Evolutionary conservation across 345 rosid species (phyloP).

Genomic region (Linum lewisii): DNA sequence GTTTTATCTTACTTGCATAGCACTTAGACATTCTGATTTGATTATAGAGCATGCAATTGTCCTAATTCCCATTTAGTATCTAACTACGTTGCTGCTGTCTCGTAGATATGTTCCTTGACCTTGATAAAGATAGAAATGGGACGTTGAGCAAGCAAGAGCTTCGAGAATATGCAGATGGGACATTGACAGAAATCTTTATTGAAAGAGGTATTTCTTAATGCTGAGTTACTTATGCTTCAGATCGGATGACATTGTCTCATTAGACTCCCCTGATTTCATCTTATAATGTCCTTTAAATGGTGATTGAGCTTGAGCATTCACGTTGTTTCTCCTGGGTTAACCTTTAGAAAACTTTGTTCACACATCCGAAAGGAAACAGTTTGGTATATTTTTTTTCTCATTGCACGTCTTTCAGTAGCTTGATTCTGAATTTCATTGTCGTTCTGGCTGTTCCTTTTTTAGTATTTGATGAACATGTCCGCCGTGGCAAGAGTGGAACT

Average conservation of each 20-base stretch:
- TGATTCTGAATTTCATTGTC: conserved; percentile 6
- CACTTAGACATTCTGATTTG: conserved; percentile 1
- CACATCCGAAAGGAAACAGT: background rate
- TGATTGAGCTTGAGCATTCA: background rate
- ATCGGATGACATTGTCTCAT: background rate
- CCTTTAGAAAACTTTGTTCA: background rate
- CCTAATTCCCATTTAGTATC: background rate
- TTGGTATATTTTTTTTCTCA: background rate
- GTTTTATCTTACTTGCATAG: no score
- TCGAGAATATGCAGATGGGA: conserved; percentile 91
- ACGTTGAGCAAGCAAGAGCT: conserved; percentile 95
- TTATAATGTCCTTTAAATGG: background rate
- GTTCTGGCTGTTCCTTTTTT: conserved; percentile 12
- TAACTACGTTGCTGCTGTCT: conserved; percentile 12
- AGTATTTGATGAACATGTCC: conserved; percentile 96
- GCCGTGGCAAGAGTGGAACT: conserved; percentile 60
- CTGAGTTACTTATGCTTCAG: background rate
- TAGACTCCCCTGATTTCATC: background rate
- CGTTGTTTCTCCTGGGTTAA: background rate
- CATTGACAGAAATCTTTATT: conserved; percentile 82
- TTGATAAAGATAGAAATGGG: conserved; percentile 89
- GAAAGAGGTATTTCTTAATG: conserved; percentile 58
- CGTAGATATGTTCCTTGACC: conserved; percentile 91
- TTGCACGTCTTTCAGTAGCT: background rate
- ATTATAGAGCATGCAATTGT: background rate